phyloP scores from a whole-genome alignment of 345 rosid species.

The Populus alba region DNA sequence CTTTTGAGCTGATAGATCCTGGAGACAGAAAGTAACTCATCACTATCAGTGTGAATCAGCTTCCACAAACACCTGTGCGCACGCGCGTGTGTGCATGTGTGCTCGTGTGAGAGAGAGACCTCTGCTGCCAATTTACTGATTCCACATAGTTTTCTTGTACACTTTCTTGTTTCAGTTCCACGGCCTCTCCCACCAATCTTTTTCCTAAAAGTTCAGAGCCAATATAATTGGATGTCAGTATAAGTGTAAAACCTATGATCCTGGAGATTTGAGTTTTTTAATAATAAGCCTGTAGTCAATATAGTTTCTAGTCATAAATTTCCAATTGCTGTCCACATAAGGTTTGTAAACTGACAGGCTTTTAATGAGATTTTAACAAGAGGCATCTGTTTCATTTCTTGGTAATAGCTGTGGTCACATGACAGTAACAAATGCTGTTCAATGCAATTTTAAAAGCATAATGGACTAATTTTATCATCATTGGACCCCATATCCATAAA shows the following conservation, averaged over 20 bases:
- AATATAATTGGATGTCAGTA: conserved; percentile 2
- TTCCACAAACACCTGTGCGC: not conserved
- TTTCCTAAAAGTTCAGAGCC: conserved; percentile 55
- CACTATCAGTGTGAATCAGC: not conserved
- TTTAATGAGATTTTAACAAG: not conserved
- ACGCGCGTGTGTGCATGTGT: not conserved
- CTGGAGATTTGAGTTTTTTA: not conserved
- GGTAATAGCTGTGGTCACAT: not conserved
- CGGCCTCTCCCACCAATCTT: conserved; percentile 56
- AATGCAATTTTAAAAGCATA: not conserved
- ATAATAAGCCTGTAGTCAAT: not conserved
- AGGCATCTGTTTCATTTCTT: not conserved
- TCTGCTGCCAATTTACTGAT: conserved; percentile 70
- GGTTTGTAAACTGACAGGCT: not conserved
- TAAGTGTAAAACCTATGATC: not conserved
- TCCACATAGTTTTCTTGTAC: conserved; percentile 53
- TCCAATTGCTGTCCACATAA: not conserved
- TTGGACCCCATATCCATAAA: not conserved
- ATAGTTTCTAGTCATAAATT: not conserved
- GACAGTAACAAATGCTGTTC: not conserved
- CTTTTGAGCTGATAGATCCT: conserved; percentile 50
- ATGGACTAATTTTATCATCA: not conserved
- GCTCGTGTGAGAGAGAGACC: conserved; percentile 41
- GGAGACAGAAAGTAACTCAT: conserved; percentile 22
- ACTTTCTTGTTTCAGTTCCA: conserved; percentile 64